Conservation (phyloP, 2,329 filamentous ascomycete genomes). For the Fusarium pilosicola region DNA sequence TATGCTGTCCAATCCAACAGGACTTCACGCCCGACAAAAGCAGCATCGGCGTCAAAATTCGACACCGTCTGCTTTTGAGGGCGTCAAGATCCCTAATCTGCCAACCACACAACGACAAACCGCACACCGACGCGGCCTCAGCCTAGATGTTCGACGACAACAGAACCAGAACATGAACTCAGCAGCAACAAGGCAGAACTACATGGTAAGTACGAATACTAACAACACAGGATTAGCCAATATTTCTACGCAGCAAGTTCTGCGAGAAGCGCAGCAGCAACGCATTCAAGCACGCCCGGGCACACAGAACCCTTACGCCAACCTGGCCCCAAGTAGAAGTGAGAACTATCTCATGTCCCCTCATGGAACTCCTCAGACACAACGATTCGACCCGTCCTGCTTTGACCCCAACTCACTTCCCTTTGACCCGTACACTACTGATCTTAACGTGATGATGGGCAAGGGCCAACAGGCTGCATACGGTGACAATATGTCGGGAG, state of each 20-base stretch:
- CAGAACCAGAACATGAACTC: constrained; percentile 47
- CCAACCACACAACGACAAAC: constrained; percentile 57
- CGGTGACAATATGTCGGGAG: constrained; percentile 52
- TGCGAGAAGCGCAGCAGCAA: constrained; percentile 93
- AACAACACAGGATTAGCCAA: constrained; percentile 66
- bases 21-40: constrained; percentile 69
- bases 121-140: constrained; percentile 83
- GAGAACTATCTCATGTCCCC: constrained; percentile 69
- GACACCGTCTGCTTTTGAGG: constrained; percentile 81
- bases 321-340: constrained; percentile 51
- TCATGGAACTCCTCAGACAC: constrained; percentile 63
- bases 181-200: constrained; percentile 46
- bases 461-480: constrained; percentile 60
- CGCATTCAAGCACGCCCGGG: constrained; percentile 80
- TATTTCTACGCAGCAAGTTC: constrained; percentile 73
- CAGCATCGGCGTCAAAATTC: constrained; percentile 87
- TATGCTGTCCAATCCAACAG: constrained; percentile 83
- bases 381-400: constrained; percentile 62
- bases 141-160: constrained; percentile 78
- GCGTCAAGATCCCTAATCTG: constrained; percentile 74
- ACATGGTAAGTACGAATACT: constrained; percentile 63
- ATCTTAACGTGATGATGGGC: constrained; percentile 58
- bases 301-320: constrained; percentile 53
- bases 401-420: constrained; percentile 56
- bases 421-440: constrained; percentile 58